Base-by-base conservation (phyloP, 2,329 filamentous ascomycete species). In the Gremmenia infestans region DNA sequence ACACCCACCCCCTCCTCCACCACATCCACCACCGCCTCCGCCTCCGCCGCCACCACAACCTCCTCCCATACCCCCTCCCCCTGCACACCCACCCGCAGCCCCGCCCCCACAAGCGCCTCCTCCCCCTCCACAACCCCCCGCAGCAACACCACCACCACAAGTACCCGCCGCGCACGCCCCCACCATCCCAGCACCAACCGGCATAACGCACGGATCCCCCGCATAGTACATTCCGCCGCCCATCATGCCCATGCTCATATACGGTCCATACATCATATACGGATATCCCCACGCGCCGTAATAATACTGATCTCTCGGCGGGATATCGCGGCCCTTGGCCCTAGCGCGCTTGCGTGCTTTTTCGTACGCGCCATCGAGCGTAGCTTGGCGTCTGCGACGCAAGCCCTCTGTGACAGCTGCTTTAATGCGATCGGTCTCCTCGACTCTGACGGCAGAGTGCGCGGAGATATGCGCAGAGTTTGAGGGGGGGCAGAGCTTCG, bases 381-480 rank as follows among this genome's bases (percentile, higher is more conserved):
- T 73, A 1, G 57, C 50, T 66, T 71, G 50, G 58, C 75, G 51
- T 8, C 40, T 74, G 60, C 40, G 67, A 5, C 58, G 68, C 4
- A 56, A 42, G 17, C 58, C 49, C 22, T 61, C 68, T n/a, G 51
- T 62, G 35, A 68, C 65, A 7, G 58, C 65, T 48, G 66, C 67
- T 2, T 62, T 63, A 8, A 58, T 53, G 3, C 28, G 28, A 9
- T 28, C 53, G 7, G 58, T 51, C 55, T 54, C 66, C 53, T 53
- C 56, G 19, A 61, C 64, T 5, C 71, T 71, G 7, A 91, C 82
- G 1, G 87, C 80, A 64, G 85, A 90, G 74, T 93, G 89, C 0
- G 86, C 78, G 0, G 85, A 89, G 59, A 93, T 86, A 67, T 93
- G 89, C 0, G 85, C 80, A 19, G 81, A 83, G 52, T 79, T 81